Percentiles rank a stretch among this genome's conserved stretches.
These are phyloP conservation scores for Ciborinia camelliae DNA, from an alignment of 2,329 filamentous ascomycete genomes.

Conservation along the genomic window DNA sequence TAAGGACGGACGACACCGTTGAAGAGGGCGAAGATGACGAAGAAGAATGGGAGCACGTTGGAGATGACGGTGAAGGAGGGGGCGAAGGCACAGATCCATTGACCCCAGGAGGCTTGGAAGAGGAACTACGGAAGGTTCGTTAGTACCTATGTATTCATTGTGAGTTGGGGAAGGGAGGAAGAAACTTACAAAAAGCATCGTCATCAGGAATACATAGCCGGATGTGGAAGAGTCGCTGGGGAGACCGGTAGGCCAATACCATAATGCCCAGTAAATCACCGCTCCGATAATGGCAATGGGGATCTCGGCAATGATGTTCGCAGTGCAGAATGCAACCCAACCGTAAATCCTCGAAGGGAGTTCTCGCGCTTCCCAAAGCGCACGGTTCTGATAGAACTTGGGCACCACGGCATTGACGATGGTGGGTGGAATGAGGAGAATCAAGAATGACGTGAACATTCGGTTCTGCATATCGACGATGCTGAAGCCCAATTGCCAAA, in stretches of 20 bases:
- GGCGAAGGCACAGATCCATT: conserved; percentile 74
- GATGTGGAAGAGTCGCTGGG: conserved; percentile 61
- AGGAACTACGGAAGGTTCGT: conserved; percentile 9
- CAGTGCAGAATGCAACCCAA: conserved; percentile 72
- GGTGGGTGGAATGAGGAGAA: conserved; percentile 61
- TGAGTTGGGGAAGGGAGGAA: neutral
- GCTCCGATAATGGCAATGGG: conserved; percentile 63
- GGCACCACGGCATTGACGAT: conserved; percentile 71
- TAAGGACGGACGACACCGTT: conserved; percentile 70
- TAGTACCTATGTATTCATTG: neutral
- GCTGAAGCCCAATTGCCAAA: conserved; percentile 64
- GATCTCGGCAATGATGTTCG: conserved; percentile 70
- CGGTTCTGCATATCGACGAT: conserved; percentile 70
- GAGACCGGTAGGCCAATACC: conserved; percentile 74
- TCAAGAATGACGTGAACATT: conserved; percentile 70
- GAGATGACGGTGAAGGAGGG: conserved; percentile 75
- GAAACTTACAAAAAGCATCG: conserved; percentile 56
- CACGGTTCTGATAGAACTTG: conserved; percentile 73
- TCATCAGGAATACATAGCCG: conserved; percentile 77
- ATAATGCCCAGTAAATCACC: conserved; percentile 68
- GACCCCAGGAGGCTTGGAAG: conserved; percentile 61
- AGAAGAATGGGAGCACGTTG: conserved; percentile 47
- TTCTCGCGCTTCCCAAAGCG: conserved; percentile 70
- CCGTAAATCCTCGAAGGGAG: conserved; percentile 72
- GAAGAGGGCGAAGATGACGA: conserved; percentile 67